Evolutionary conservation across 495 filamentous ascomycete species (phyloP), one percentile per base, ranked within the genome.

Genomic region (Pseudomonodictys pantanalensis): DNA sequence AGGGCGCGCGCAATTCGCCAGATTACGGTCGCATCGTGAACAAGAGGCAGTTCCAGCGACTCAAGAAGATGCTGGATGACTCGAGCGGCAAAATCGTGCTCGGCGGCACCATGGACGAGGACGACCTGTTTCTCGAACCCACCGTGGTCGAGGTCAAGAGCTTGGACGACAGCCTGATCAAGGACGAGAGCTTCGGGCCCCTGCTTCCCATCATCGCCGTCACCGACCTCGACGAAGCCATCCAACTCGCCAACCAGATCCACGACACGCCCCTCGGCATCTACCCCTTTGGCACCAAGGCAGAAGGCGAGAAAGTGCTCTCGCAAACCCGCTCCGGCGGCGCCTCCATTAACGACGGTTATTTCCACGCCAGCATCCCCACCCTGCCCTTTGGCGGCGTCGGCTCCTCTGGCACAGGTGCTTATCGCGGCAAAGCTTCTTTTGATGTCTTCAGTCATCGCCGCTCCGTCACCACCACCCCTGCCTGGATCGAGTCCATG

Each of bases 381-480:
- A 90, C 85, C 8, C 75, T 96, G 3, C 78, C 89, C 49, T 97
- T 98, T 69, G 93, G 93, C 60, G 92, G 92, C 67, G 88, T 98
- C 28, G 93, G 93, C 56, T 83, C 89, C 64, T 89, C 84, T 56
- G 92, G 93, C 54, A 79, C 81, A 65, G 93, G 93, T 50, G 78
- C 83, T 9, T 97, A 97, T 77, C 84, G 89, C 65, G 93, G 93
- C 58, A 83, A 83, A 70, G 78, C 87, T 45, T 86, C 83, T 47
- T 96, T 95, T 76, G 91, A 97, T 64, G 80, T 78, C 70, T 98
- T 95, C 77, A 85, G 83, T 24, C 75, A 97, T 75, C 79, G 84
- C 22, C 85, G 92, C 51, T 82, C 83, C 57, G 76, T 95, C 56
- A 86, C 85, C 47, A 83, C 77, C 58, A 92, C 87, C 32, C 91